Base-by-base conservation (phyloP, 2,329 filamentous ascomycete species). In the Ascochyta viciae-villosae region DNA sequence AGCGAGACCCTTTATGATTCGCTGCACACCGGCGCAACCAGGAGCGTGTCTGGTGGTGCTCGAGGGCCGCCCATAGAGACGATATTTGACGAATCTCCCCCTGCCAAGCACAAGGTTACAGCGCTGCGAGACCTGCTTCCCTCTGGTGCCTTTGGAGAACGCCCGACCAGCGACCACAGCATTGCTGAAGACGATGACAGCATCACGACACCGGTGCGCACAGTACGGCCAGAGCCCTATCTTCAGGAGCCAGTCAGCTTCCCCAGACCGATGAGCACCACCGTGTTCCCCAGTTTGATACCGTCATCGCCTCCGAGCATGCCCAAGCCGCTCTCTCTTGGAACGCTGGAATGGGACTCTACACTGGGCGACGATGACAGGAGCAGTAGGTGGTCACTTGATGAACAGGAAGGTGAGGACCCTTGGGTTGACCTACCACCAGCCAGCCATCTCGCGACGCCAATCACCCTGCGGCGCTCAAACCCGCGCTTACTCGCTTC, bases 1-100 rank as follows among this genome's bases (percentile, higher is more conserved):
- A 92, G 89, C 72, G 90, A 93, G 66, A 90, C 87, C 16, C 82
- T 89, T 52, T 92, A 87, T 74, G 90, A 93, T 77, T 92, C 90
- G 27, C 77, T 92, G 63, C 87, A 89, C 49, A 92, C 90, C 15
- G 82, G 84, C 57, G 87, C 84, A 35, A 91, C 89, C 9, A 83
- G 84, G 58, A 89, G 87, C 59, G 82, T 84, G 50, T 85, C 87
- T 50, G 65, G 66, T 57, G 85, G 86, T 31, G 83, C 87, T 42
- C 87, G 91, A 70, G 89, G 88, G 26, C 89, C 89, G 15, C 79
- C 82, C 44, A 86, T 92, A 45, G 89, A 92, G 68, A 90, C 87
- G 23, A 90, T 92, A 80, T 93, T 92, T 74, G 89, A 93, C 75
- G 90, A 93, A 65, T 91, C 89, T 13, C 89, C 88, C 33, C 67